A percentile compares a stretch with the other conserved stretches of the same genome.
These are phyloP conservation scores for Curvularia sp. DNA, from an alignment of 2,329 filamentous ascomycete species.

Conservation along the genomic window DNA sequence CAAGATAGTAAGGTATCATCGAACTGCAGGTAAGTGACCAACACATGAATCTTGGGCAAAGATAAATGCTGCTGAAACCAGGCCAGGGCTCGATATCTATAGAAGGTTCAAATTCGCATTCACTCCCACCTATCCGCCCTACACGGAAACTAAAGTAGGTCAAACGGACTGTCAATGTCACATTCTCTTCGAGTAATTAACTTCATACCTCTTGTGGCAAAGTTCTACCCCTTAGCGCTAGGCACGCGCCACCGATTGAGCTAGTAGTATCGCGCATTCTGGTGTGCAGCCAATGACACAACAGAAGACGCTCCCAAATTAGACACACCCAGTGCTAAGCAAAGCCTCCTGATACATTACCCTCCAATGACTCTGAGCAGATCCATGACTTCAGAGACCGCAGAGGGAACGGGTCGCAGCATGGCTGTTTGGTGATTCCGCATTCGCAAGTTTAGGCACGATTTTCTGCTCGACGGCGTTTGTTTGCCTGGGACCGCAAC, in stretches of 20 bases:
- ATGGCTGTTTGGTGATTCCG: slow-evolving; percentile 12
- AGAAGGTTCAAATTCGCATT: neutral
- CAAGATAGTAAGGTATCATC: neutral
- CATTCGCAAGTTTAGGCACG: slow-evolving; percentile 3
- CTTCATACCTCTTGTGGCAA: neutral
- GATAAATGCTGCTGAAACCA: neutral
- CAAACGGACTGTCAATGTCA: neutral
- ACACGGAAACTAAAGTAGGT: neutral
- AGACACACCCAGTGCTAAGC: slow-evolving; percentile 24
- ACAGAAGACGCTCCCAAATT: slow-evolving; percentile 13
- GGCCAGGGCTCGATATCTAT: neutral
- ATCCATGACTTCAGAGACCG: slow-evolving; percentile 3
- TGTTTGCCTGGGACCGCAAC: neutral
- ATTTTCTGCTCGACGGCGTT: slow-evolving; percentile 11
- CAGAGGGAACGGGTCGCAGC: slow-evolving; percentile 15
- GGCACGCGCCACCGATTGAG: neutral
- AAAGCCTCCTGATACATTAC: slow-evolving; percentile 19
- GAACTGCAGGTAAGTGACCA: neutral
- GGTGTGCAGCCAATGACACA: slow-evolving; percentile 20
- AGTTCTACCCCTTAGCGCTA: neutral
- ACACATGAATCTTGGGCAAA: neutral
- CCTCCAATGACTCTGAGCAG: slow-evolving; percentile 20
- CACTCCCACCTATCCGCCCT: neutral
- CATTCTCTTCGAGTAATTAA: neutral
- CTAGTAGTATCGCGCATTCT: neutral